Percentiles rank a stretch among this genome's conserved stretches.
Conservation (phyloP, 2,329 filamentous ascomycete species). For the Colletotrichum sp. region DNA sequence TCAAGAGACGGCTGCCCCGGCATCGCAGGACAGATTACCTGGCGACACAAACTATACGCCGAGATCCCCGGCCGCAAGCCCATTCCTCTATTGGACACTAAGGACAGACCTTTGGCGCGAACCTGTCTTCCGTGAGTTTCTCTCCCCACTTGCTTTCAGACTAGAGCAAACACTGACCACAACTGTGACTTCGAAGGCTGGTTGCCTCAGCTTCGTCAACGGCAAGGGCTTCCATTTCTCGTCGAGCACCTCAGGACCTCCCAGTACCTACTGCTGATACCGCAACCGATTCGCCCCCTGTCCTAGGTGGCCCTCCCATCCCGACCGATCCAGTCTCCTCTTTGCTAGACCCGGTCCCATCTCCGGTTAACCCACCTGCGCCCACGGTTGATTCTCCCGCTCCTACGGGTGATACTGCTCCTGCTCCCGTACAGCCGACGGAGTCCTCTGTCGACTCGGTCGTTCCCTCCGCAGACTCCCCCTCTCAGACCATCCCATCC, state of each 20-base stretch:
- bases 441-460: not conserved
- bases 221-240: not conserved
- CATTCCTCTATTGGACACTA: slow-evolving; percentile 26
- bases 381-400: not conserved
- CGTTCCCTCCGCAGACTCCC: not conserved
- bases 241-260: not conserved
- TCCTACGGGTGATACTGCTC: not conserved
- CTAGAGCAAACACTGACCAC: not conserved
- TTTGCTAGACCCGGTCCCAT: not conserved
- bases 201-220: not conserved
- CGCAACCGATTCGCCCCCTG: not conserved
- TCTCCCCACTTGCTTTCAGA: not conserved
- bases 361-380: not conserved
- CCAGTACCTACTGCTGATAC: not conserved
- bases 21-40: slow-evolving; percentile 30
- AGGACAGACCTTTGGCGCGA: slow-evolving; percentile 22
- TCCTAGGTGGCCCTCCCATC: not conserved
- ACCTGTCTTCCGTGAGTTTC: slow-evolving; percentile 28
- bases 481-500: not conserved
- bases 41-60: slow-evolving; percentile 30
- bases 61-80: slow-evolving; percentile 21
- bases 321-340: not conserved
- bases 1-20: slow-evolving; percentile 28
- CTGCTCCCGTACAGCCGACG: not conserved
- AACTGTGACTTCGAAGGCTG: not conserved